These are phyloP conservation scores for Cercospora berteroae DNA, from an alignment of 2,329 filamentous ascomycete species.

Conservation along the genomic window DNA sequence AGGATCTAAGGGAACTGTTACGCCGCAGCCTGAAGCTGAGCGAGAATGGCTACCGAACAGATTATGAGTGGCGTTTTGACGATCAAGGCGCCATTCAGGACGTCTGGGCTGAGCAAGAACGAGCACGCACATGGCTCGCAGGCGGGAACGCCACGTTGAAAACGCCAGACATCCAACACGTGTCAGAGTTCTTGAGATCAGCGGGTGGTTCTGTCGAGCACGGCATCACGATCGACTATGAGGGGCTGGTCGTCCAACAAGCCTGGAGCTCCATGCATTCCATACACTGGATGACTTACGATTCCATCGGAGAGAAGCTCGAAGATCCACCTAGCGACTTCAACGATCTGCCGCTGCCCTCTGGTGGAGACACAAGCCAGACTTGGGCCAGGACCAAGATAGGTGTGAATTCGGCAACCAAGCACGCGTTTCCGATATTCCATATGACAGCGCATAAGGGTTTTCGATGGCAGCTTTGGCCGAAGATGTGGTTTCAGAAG, in stretches of 20 bases:
- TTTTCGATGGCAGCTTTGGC: not conserved
- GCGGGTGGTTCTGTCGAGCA: not conserved
- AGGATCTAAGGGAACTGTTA: not conserved
- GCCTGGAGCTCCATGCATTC: not conserved
- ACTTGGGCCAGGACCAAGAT: not conserved
- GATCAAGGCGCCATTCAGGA: not conserved
- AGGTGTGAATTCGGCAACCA: not conserved
- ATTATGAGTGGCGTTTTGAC: not conserved
- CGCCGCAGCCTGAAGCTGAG: not conserved
- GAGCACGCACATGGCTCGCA: not conserved
- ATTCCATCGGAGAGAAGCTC: not conserved
- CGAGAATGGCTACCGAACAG: not conserved
- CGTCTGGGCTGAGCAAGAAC: not conserved
- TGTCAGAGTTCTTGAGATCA: not conserved
- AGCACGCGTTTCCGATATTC: not conserved
- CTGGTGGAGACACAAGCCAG: not conserved
- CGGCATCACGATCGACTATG: not conserved
- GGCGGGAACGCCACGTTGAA: not conserved
- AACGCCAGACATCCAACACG: not conserved
- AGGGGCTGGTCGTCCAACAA: not conserved
- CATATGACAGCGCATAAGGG: not conserved
- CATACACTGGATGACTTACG: not conserved
- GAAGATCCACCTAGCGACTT: not conserved
- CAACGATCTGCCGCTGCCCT: not conserved
- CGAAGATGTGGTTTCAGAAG: not conserved